Evolutionary conservation across 2,329 filamentous ascomycete species (phyloP).

Genomic region (Microascus cirrosus): DNA sequence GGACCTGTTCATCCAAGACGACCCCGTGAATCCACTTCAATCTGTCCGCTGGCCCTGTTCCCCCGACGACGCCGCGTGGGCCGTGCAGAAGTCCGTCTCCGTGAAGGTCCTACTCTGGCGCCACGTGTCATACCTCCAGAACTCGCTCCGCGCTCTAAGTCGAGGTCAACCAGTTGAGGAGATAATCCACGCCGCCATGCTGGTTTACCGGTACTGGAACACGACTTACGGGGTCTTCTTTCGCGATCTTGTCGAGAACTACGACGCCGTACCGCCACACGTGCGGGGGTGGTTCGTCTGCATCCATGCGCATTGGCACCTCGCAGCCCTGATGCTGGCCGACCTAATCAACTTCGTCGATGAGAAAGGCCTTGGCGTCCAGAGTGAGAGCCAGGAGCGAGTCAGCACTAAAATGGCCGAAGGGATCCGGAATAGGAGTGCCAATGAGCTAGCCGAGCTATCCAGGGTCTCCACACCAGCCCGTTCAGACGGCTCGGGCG

Average conservation of each 20-base stretch:
- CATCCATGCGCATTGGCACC: conserved; percentile 45
- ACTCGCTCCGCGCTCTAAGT: conserved; percentile 28
- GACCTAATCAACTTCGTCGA: conserved; percentile 42
- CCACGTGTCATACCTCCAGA: conserved; percentile 43
- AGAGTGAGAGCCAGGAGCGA: conserved; percentile 15
- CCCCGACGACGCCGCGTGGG: conserved; percentile 35
- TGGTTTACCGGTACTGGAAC: conserved; percentile 45
- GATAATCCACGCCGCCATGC: conserved; percentile 31
- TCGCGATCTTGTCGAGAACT: conserved; percentile 35
- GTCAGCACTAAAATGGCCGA: conserved; percentile 19
- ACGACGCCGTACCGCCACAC: conserved; percentile 35
- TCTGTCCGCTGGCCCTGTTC: conserved; percentile 39
- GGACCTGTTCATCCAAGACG: conserved; percentile 23
- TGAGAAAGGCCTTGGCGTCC: conserved; percentile 16
- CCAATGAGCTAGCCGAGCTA: conserved; percentile 33
- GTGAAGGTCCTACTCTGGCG: conserved; percentile 49
- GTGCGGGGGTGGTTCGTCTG: conserved; percentile 51
- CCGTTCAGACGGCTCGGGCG: conserved; percentile 8
- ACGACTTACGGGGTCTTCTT: conserved; percentile 38
- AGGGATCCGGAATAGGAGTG: conserved; percentile 29
- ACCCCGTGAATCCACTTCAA: conserved; percentile 10
- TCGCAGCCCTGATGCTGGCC: conserved; percentile 41
- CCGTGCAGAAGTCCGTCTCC: conserved; percentile 39
- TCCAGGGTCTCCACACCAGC: conserved; percentile 31
- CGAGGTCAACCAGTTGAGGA: conserved; percentile 30